These are phyloP conservation scores for Agaricales sp. DNA, from an alignment of 1,284 basidiomycete species.

Conservation along the genomic window DNA sequence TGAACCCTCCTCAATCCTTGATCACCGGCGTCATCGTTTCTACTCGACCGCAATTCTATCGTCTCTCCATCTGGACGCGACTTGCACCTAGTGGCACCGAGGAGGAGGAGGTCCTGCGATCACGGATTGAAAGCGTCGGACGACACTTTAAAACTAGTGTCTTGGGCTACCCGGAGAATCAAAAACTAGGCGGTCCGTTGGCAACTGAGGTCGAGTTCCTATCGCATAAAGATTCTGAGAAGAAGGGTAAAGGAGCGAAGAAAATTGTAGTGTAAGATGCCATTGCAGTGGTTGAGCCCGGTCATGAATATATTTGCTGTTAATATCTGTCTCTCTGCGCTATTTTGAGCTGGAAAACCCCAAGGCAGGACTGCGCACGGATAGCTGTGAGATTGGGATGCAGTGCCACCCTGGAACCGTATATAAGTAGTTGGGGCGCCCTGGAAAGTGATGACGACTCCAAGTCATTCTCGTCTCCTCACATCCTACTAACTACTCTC, in stretches of 20 bases:
- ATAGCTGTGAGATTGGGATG: too few relatives aligned
- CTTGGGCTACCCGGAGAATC: slow-evolving; percentile 67
- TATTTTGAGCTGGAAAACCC: too few relatives aligned
- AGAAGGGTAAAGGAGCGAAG: slow-evolving; percentile 80
- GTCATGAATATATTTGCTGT: not conserved
- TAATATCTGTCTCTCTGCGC: not conserved
- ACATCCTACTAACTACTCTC: slow-evolving; percentile 4
- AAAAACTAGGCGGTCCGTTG: slow-evolving; percentile 71
- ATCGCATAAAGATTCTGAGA: slow-evolving; percentile 92
- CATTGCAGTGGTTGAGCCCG: too few relatives aligned
- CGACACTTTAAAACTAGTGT: slow-evolving; percentile 88
- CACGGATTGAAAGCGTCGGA: slow-evolving; percentile 60
- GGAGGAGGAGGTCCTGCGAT: slow-evolving; percentile 44
- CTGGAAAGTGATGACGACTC: too few relatives aligned
- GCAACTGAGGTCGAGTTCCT: slow-evolving; percentile 92
- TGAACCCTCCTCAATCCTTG: slow-evolving; percentile 49
- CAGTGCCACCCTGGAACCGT: too few relatives aligned
- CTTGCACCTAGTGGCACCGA: slow-evolving; percentile 51
- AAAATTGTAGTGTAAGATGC: slow-evolving; percentile 61
- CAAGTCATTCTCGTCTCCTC: too few relatives aligned
- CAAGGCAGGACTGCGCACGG: too few relatives aligned
- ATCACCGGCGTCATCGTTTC: slow-evolving; percentile 96
- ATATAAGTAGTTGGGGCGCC: too few relatives aligned
- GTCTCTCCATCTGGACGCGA: slow-evolving; percentile 95
- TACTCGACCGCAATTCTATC: slow-evolving; percentile 91